These are phyloP conservation scores for Penicillium fuscoglaucum DNA, from an alignment of 2,329 filamentous ascomycete genomes.

Conservation along the genomic window DNA sequence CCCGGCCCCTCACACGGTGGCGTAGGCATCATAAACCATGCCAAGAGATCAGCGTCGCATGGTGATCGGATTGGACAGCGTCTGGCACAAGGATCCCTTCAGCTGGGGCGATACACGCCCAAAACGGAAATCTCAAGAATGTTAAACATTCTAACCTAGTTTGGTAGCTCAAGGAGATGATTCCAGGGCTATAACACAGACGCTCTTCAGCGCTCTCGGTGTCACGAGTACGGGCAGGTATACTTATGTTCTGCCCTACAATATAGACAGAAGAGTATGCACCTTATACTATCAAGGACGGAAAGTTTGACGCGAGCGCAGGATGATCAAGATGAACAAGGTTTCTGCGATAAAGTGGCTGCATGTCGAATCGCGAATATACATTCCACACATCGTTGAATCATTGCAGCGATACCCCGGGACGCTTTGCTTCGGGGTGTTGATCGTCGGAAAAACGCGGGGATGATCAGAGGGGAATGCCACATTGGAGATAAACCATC, in stretches of 20 bases:
- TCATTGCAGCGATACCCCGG: not conserved
- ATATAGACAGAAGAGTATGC: not conserved
- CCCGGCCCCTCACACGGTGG: not conserved
- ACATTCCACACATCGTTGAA: not conserved
- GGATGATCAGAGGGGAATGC: not conserved
- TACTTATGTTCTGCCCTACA: not conserved
- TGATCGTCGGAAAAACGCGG: conserved; percentile 2
- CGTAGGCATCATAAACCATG: not conserved
- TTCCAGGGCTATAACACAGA: not conserved
- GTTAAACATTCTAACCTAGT: not conserved
- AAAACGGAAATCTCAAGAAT: not conserved
- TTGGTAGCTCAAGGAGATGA: not conserved
- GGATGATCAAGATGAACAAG: not conserved
- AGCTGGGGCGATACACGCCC: not conserved
- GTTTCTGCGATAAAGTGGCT: not conserved
- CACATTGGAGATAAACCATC: not conserved
- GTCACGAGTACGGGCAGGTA: not conserved
- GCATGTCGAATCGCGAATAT: not conserved
- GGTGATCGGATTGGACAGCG: conserved; percentile 1
- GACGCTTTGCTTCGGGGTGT: not conserved
- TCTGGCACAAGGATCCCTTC: not conserved
- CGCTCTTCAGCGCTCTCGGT: not conserved
- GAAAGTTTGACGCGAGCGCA: not conserved
- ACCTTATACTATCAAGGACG: no score
- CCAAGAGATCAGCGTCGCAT: conserved; percentile 11